Conservation (phyloP, 306 rosid species). For the Casuarina equisetifolia region DNA sequence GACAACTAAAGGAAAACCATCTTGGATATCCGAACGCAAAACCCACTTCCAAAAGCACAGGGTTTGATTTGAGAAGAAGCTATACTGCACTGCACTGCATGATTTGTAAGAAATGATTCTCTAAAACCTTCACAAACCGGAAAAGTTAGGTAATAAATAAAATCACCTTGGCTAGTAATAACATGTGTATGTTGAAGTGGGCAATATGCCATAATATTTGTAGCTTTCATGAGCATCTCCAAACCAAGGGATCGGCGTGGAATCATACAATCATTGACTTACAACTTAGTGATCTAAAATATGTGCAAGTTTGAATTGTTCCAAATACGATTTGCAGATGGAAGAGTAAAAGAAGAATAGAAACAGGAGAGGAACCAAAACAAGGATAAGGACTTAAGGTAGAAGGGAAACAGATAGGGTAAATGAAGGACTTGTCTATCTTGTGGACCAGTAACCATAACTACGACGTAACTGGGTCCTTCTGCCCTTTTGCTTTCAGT, state of each 20-base stretch:
- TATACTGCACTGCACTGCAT: not conserved
- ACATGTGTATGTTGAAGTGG: conserved; percentile 4
- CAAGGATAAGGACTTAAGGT: conserved; percentile 25
- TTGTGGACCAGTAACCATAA: conserved; percentile 30
- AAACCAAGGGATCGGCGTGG: not conserved
- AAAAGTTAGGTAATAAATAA: not conserved
- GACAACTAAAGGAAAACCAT: not conserved
- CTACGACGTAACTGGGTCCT: conserved; percentile 40
- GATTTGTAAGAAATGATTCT: not conserved
- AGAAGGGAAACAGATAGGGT: conserved; percentile 29
- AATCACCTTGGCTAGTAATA: not conserved
- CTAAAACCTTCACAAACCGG: not conserved
- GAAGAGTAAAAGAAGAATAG: too few relatives aligned
- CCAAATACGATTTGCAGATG: too few relatives aligned
- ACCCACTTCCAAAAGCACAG: not conserved
- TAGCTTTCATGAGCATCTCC: conserved; percentile 6
- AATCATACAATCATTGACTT: conserved; percentile 8
- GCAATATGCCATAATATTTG: not conserved
- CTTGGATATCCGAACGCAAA: not conserved
- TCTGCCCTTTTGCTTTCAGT: conserved; percentile 20
- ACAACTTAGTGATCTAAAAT: not conserved
- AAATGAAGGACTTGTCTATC: conserved; percentile 39
- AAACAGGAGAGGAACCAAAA: conserved; percentile 16
- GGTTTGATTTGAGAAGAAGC: conserved; percentile 2
- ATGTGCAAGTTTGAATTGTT: not conserved